These are phyloP conservation scores for Ambrosiella cleistominuta DNA, from an alignment of 2,329 filamentous ascomycete genomes.

Conservation along the genomic window DNA sequence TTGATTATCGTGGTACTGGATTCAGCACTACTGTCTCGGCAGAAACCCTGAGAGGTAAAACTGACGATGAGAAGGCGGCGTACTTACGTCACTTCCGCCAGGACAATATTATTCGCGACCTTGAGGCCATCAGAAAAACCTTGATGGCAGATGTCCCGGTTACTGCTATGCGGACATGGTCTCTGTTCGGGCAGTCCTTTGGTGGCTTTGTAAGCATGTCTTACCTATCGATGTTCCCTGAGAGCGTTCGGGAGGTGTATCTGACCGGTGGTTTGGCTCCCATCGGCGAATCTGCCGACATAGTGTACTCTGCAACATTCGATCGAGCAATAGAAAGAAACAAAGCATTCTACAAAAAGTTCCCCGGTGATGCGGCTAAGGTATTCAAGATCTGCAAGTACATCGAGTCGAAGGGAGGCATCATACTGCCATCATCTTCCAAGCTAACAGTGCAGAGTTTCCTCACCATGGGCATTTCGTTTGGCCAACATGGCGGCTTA, in stretches of 20 bases:
- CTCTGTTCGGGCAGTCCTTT: constrained; percentile 77
- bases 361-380: constrained; percentile 55
- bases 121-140: constrained; percentile 64
- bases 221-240: constrained; percentile 66
- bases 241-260: constrained; percentile 67
- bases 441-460: constrained; percentile 56
- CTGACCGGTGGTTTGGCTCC: constrained; percentile 71
- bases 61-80: constrained; percentile 49
- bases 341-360: constrained; percentile 65
- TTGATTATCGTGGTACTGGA: constrained; percentile 87
- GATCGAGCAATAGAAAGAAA: constrained; percentile 55
- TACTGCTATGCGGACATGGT: constrained; percentile 48
- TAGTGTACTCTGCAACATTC: constrained; percentile 54
- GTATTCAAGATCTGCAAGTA: constrained; percentile 50
- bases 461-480: constrained; percentile 56
- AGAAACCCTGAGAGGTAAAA: constrained; percentile 43
- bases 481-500: constrained; percentile 65
- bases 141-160: constrained; percentile 35
- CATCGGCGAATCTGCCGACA: constrained; percentile 50
- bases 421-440: constrained; percentile 56
- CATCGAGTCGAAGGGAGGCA: constrained; percentile 30
- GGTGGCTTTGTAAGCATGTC: constrained; percentile 74
- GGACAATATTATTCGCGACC: constrained; percentile 77
- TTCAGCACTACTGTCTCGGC: constrained; percentile 66
- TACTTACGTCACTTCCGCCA: constrained; percentile 77